Conservation (phyloP, 1,139 yeast species). For the Taphrina communis region DNA sequence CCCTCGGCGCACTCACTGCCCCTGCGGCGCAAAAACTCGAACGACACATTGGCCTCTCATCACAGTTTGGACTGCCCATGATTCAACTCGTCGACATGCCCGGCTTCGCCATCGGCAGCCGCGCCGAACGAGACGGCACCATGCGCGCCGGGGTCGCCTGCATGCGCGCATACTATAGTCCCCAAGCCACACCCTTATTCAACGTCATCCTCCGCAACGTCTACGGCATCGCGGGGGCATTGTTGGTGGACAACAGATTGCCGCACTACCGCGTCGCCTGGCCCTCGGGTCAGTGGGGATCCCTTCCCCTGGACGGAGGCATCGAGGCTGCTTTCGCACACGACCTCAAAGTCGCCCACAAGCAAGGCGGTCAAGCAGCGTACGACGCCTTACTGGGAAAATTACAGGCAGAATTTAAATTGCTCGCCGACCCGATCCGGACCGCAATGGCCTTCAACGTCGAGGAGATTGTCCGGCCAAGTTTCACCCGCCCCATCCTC, state of each 20-base stretch:
- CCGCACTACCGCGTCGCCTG: slow-evolving; percentile 39
- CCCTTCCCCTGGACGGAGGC: slow-evolving; percentile 38
- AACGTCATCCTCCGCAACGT: slow-evolving; percentile 32
- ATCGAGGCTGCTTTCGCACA: slow-evolving; percentile 39
- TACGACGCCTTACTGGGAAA: slow-evolving; percentile 19
- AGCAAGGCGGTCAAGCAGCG: slow-evolving; percentile 20
- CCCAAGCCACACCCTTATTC: slow-evolving; percentile 33
- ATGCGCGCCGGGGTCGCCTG: slow-evolving; percentile 40
- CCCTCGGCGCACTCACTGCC: slow-evolving; percentile 38
- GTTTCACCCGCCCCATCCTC: slow-evolving; percentile 16
- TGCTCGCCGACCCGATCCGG: slow-evolving; percentile 31
- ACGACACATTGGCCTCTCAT: slow-evolving; percentile 28
- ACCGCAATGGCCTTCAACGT: slow-evolving; percentile 37
- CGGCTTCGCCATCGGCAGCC: slow-evolving; percentile 36
- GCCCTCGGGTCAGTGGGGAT: slow-evolving; percentile 38
- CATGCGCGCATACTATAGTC: slow-evolving; percentile 31
- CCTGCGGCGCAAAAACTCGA: slow-evolving; percentile 31
- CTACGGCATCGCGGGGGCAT: slow-evolving; percentile 39
- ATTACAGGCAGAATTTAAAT: slow-evolving; percentile 23
- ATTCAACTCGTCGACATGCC: slow-evolving; percentile 39
- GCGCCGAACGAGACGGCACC: slow-evolving; percentile 38
- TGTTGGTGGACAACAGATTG: slow-evolving; percentile 33
- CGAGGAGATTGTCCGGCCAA: slow-evolving; percentile 35
- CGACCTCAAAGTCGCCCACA: slow-evolving; percentile 23
- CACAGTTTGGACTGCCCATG: slow-evolving; percentile 33